phyloP scores from a whole-genome alignment of 2,329 filamentous ascomycete species.

The Colletotrichum sp. region DNA sequence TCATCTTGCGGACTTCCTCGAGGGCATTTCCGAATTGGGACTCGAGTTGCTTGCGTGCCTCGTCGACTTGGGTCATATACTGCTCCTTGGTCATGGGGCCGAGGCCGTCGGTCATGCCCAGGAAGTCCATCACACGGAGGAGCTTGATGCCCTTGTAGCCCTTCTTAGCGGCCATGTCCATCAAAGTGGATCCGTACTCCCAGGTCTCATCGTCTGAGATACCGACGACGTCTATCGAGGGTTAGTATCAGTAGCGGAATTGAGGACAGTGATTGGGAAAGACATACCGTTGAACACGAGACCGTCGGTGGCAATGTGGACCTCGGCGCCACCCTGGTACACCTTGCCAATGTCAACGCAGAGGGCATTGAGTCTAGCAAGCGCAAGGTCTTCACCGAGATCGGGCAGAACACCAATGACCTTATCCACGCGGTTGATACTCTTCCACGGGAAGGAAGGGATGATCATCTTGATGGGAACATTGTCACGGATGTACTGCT shows the following conservation, averaged over 20 bases:
- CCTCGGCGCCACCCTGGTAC: conserved; percentile 42
- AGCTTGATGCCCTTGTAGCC: conserved; percentile 37
- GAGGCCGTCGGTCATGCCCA: conserved; percentile 24
- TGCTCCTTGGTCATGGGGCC: conserved; percentile 19
- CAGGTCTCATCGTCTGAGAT: conserved; percentile 45
- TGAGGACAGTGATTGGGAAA: neutral
- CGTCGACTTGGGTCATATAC: conserved; percentile 10
- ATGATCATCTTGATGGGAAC: conserved; percentile 21
- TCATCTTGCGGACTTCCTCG: conserved; percentile 19
- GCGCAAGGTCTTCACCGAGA: conserved; percentile 45
- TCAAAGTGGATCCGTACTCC: conserved; percentile 41
- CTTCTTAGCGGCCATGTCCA: conserved; percentile 36
- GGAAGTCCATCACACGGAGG: conserved; percentile 39
- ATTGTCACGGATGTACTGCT: conserved; percentile 16
- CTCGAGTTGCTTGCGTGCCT: conserved; percentile 13
- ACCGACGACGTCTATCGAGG: conserved; percentile 41
- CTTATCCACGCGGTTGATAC: conserved; percentile 31
- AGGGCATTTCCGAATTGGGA: conserved; percentile 14
- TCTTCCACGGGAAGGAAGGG: conserved; percentile 26
- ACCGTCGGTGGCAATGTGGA: conserved; percentile 47
- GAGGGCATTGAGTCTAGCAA: conserved; percentile 42
- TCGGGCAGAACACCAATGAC: conserved; percentile 41
- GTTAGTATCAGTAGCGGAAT: neutral
- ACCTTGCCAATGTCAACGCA: conserved; percentile 41
- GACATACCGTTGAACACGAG: conserved; percentile 34